A percentile compares a stretch with the other conserved stretches of the same genome.
phyloP scores from a whole-genome alignment of 106 monocot species.

The Acorus calamus region DNA sequence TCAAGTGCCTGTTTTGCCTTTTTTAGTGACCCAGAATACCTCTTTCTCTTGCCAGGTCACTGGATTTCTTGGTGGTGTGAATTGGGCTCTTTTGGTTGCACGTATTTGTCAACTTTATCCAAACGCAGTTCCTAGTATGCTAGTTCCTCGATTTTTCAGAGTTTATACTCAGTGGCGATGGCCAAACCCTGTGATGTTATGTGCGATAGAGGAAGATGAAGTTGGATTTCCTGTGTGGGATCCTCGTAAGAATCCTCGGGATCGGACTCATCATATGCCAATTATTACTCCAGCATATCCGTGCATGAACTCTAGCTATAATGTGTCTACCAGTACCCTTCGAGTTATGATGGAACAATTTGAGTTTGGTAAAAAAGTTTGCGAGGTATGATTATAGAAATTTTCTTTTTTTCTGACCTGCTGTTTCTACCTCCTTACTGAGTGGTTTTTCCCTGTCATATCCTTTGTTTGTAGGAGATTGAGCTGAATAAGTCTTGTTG shows the following conservation, averaged over 20 bases:
- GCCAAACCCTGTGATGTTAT: conserved; percentile 96
- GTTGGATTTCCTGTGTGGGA: conserved; percentile 95
- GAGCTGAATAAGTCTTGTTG: conserved; percentile 66
- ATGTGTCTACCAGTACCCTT: conserved; percentile 89
- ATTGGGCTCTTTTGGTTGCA: conserved; percentile 87
- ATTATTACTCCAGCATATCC: conserved; percentile 99
- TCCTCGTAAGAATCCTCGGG: conserved; percentile 84
- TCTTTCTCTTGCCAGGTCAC: conserved; percentile 47
- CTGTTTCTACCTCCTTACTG: neutral
- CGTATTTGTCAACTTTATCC: conserved; percentile 93
- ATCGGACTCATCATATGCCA: conserved; percentile 89
- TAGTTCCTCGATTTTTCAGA: conserved; percentile 89
- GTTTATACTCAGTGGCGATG: conserved; percentile 98
- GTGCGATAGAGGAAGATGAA: conserved; percentile 80
- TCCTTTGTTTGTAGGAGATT: conserved; percentile 45
- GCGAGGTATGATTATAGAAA: conserved; percentile 40
- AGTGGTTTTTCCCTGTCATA: neutral
- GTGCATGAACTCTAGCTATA: conserved; percentile 99
- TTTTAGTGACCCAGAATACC: neutral
- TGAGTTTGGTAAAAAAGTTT: conserved; percentile 62
- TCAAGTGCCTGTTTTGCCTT: neutral
- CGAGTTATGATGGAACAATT: conserved; percentile 97
- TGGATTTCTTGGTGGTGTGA: conserved; percentile 98
- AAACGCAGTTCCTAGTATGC: conserved; percentile 90
- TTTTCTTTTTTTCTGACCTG: conserved; percentile 3